These are phyloP conservation scores for Coniferiporia weirii DNA, from an alignment of 1,284 basidiomycete species.

Conservation along the genomic window DNA sequence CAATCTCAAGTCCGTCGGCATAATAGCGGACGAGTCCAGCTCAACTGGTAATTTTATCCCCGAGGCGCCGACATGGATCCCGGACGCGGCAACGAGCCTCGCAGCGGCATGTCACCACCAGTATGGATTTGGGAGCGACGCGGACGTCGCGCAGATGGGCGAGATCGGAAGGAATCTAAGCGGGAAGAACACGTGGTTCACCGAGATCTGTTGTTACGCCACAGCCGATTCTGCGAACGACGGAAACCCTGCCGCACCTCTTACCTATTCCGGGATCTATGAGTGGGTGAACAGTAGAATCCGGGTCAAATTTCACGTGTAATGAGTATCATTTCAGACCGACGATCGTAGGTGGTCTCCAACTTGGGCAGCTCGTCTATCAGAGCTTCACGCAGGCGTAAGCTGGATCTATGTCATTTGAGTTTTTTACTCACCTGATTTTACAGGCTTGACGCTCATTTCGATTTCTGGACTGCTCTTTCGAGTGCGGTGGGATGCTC, in stretches of 20 bases:
- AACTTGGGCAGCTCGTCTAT: constrained; percentile 24
- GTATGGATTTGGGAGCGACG: constrained; percentile 23
- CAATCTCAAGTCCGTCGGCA: constrained; percentile 20
- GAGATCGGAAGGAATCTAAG: constrained; percentile 21
- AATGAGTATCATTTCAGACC: constrained; percentile 8
- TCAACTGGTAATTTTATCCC: constrained; percentile 22
- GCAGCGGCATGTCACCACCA: constrained; percentile 26
- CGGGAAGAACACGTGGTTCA: constrained; percentile 25
- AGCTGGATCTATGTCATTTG: neutral
- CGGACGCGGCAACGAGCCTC: constrained; percentile 21
- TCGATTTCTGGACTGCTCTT: constrained; percentile 29
- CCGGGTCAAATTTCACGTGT: neutral
- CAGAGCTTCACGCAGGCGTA: constrained; percentile 24
- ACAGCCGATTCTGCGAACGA: neutral
- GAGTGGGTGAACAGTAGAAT: constrained; percentile 20
- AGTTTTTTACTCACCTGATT: neutral
- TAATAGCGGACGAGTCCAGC: constrained; percentile 26
- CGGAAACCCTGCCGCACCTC: constrained; percentile 13
- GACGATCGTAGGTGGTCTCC: constrained; percentile 26
- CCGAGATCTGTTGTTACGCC: constrained; percentile 26
- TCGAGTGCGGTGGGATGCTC: constrained; percentile 25
- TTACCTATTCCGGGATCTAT: constrained; percentile 17
- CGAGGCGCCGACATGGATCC: constrained; percentile 26
- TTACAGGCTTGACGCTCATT: constrained; percentile 22
- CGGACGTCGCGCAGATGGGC: constrained; percentile 20